Conservation (phyloP, 768 basidiomycete genomes). For the Amanita pallidorosea region DNA sequence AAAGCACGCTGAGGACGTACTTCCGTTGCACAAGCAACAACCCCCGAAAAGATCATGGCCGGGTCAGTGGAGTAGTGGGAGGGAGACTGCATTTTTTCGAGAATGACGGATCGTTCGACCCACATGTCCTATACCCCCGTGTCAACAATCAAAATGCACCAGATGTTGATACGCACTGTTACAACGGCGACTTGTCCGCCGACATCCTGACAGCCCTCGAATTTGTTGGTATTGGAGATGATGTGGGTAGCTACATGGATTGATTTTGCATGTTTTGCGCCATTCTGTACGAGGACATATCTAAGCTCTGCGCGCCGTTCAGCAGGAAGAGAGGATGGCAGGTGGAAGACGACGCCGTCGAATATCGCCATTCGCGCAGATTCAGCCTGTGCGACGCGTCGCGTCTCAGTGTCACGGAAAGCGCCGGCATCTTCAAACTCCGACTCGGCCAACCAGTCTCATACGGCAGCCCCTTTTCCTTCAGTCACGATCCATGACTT, state of each 20-base stretch:
- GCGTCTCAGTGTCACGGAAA: neutral
- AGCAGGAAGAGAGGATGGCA: constrained; percentile 38
- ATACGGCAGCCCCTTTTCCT: neutral
- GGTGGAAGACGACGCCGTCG: constrained; percentile 29
- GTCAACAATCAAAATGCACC: neutral
- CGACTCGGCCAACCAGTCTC: neutral
- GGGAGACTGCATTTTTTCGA: constrained; percentile 48
- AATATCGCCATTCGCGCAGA: constrained; percentile 17
- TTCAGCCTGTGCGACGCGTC: neutral
- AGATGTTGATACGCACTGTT: constrained; percentile 19
- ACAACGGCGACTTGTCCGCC: constrained; percentile 21
- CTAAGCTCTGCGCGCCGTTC: constrained; percentile 32
- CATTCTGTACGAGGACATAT: constrained; percentile 39
- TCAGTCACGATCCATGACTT: neutral
- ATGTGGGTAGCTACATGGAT: constrained; percentile 30
- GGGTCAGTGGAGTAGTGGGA: constrained; percentile 71
- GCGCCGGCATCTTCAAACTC: neutral
- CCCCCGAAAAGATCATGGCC: constrained; percentile 70
- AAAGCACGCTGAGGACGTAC: constrained; percentile 21
- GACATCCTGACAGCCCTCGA: constrained; percentile 45
- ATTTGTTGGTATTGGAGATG: constrained; percentile 43
- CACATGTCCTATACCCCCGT: constrained; percentile 42
- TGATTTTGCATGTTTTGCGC: constrained; percentile 25
- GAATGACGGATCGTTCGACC: constrained; percentile 56
- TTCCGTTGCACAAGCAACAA: constrained; percentile 63